phyloP scores from a whole-genome alignment of 1,284 basidiomycete species.

The Melampsora larici-populina region DNA sequence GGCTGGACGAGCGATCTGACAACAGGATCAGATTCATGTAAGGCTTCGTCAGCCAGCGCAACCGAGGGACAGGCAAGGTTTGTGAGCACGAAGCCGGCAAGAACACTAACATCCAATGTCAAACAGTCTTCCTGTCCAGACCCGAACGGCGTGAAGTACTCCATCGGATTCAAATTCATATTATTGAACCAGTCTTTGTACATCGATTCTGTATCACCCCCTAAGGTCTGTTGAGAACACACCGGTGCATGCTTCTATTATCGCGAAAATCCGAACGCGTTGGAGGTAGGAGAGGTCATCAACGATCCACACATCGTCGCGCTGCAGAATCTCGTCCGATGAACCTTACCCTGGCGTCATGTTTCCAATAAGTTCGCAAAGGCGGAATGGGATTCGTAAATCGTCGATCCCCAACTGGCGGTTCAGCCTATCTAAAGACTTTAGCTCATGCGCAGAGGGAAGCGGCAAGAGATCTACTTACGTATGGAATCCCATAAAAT shows the following conservation, averaged over 20 bases:
- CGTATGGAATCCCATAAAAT: conserved; percentile 40
- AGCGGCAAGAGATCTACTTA: neutral
- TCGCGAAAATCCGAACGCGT: neutral
- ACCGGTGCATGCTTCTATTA: conserved; percentile 15
- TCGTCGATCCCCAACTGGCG: conserved; percentile 17
- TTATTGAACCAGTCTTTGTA: conserved; percentile 32
- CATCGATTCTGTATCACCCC: conserved; percentile 17
- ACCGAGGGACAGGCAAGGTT: neutral
- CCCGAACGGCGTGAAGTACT: conserved; percentile 30
- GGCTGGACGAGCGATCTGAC: conserved; percentile 24
- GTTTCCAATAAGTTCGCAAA: conserved; percentile 17
- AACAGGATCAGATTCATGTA: neutral
- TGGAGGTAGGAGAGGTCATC: neutral
- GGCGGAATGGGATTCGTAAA: conserved; percentile 38
- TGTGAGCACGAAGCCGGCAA: neutral
- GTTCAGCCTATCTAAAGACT: conserved; percentile 14
- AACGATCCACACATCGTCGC: neutral
- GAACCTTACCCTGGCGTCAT: conserved; percentile 24
- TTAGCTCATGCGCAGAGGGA: neutral
- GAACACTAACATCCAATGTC: conserved; percentile 30
- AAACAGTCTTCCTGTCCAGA: conserved; percentile 35
- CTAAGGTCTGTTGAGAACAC: conserved; percentile 38
- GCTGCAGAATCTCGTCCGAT: neutral
- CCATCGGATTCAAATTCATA: conserved; percentile 24
- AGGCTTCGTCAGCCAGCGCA: neutral